Evolutionary conservation across 2,329 filamentous ascomycete genomes (phyloP).

Genomic region (Curvularia verruculosa): DNA sequence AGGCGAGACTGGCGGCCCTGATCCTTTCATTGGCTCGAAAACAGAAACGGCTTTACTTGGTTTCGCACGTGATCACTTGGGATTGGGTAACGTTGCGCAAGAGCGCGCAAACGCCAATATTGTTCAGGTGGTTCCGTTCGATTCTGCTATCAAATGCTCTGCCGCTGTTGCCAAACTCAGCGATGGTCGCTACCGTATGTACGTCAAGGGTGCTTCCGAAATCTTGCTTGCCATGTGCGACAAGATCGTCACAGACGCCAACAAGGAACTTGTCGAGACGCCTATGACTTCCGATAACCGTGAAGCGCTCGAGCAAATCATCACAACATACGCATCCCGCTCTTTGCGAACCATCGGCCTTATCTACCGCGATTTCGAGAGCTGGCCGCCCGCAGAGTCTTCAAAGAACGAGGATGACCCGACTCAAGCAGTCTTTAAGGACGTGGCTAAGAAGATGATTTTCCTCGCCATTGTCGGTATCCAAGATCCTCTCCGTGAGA

Average conservation of each 20-base stretch:
- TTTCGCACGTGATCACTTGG: constrained; percentile 70
- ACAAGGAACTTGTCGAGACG: constrained; percentile 60
- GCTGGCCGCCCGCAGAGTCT: constrained; percentile 73
- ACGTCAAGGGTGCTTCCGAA: constrained; percentile 60
- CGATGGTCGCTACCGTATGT: constrained; percentile 63
- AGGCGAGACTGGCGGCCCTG: constrained; percentile 47
- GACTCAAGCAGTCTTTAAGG: constrained; percentile 68
- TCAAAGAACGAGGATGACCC: constrained; percentile 65
- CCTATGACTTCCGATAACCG: constrained; percentile 64
- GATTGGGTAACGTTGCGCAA: constrained; percentile 65
- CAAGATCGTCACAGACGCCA: constrained; percentile 64
- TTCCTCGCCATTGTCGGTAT: constrained; percentile 79
- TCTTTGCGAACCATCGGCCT: constrained; percentile 86
- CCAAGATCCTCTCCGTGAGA: constrained; percentile 77
- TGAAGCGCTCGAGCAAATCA: constrained; percentile 67
- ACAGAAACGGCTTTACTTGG: constrained; percentile 77
- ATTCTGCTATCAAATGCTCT: constrained; percentile 73
- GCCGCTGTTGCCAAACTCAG: constrained; percentile 65
- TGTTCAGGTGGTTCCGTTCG: constrained; percentile 64
- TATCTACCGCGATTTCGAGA: constrained; percentile 81
- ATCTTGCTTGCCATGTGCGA: constrained; percentile 57
- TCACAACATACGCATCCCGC: constrained; percentile 76
- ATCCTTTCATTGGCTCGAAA: constrained; percentile 74
- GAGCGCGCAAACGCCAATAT: constrained; percentile 68
- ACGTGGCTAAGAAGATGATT: constrained; percentile 73